Base-by-base conservation (phyloP, 163 green algal genomes). In the Trebouxiophyceae sp. region DNA sequence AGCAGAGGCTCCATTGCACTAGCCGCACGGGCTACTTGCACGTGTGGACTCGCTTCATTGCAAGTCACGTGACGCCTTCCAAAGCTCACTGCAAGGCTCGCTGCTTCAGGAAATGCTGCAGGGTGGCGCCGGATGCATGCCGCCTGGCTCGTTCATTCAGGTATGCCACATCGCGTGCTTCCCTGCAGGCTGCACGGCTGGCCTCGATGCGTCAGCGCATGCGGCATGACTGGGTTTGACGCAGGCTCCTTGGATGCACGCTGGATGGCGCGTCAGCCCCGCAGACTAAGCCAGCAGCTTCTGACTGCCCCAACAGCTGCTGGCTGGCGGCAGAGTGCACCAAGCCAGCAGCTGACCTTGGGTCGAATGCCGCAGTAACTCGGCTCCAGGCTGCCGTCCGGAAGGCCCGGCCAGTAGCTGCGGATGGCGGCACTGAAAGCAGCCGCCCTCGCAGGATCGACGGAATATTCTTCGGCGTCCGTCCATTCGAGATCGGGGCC, bases 401-500 rank as follows among this genome's bases (percentile, higher is more conserved):
- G 71, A 45, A 96, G 72, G 5, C 27, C 72, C 1, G 87, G 85
- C 57, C 73, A 95, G 75, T 91, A 95, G 4, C 61, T 68, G 1
- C 85, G 66, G 16, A 95, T 87, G 22, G 79, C 81, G 1, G 73
- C 45, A 32, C 91, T 83, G 46, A 95, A 96, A 0, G 27, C 33
- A 4, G 65, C 57, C 3, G 69, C 76, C 3, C 75, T 66, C 1
- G 2, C n/a, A 1, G 84, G 76, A 27, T 87, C 72, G 1, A 94
- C 81, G 24, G 46, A 62, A 64, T 90, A 91, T 28, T 91, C 83
- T 4, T 88, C 44, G 23, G 47, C 39, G 19, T 77, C 70, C 2
- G 89, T 60, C 86, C 87, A 97, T 68, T 96, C 82, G 23, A 96
- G 83, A 65, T 97, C 88, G 0, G 91, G 91, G 0, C 91, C 91